Conservation (phyloP, 116 monocot species). For the Iris pallida region DNA sequence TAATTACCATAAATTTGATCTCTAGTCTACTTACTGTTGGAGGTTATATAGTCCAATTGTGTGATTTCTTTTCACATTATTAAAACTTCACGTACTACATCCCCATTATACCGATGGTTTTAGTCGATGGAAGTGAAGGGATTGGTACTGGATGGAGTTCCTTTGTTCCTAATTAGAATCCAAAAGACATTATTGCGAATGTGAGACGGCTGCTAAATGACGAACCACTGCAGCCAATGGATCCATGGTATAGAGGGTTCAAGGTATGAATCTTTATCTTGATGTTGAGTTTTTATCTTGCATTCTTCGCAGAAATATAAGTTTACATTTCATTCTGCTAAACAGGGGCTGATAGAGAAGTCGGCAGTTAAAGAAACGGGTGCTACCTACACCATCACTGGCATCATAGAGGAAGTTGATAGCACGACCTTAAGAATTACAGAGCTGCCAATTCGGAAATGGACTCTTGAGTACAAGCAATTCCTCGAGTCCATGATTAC, state of each 20-base stretch:
- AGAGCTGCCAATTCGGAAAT: constrained; percentile 85
- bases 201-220: constrained; percentile 54
- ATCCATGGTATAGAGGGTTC: constrained; percentile 91
- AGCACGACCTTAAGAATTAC: constrained; percentile 52
- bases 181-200: constrained; percentile 79
- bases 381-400: constrained; percentile 72
- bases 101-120: constrained; percentile 82
- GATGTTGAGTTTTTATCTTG: background rate
- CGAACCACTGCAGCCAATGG: constrained; percentile 72
- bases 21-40: background rate
- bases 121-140: constrained; percentile 91
- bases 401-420: constrained; percentile 65
- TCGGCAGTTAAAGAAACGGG: constrained; percentile 64
- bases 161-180: constrained; percentile 90
- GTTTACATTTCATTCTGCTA: background rate
- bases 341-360: constrained; percentile 76
- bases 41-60: background rate
- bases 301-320: too few relatives aligned
- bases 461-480: constrained; percentile 93
- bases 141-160: constrained; percentile 99
- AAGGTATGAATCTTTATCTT: constrained; percentile 42
- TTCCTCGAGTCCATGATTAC: constrained; percentile 69
- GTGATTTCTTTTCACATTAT: background rate
- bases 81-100: constrained; percentile 59
- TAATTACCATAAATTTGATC: constrained; percentile 22